Base-by-base conservation (phyloP, 495 filamentous ascomycete genomes). In the Hyaloscypha bicolor region DNA sequence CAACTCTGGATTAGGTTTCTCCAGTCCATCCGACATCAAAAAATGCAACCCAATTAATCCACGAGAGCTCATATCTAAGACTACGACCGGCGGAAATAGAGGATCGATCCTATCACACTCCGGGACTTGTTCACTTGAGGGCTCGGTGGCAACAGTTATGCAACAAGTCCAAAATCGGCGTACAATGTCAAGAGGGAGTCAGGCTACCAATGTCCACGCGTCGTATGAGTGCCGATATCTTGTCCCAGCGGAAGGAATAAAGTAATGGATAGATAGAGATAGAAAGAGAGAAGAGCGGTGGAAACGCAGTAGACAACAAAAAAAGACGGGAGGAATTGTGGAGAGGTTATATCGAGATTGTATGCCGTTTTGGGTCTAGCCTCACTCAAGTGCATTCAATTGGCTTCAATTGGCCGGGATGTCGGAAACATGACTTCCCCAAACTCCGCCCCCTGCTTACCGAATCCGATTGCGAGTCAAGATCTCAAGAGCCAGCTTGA, bases 281-380 rank as follows among this genome's bases (percentile, higher is more conserved):
- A 25, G 51, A 16, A 53, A 6, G 51, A 21, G 51, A 16, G 51
- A n/a, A 53, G 25, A 25, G 19, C 16, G 22, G 22, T 6, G 16
- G 22, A 53, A n/a, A 25, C 19, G 6, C 51, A 53, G 19, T n/a
- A 25, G 51, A 53, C 16, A 53, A n/a, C 51, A 53, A 16, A 53
- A 53, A 8, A 53, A 53, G 19, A n/a, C 53, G 1, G 29, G 53
- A 29, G 21, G 21, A 29, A 11, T 29, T 9, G 9, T 29, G 21
- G 53, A 9, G 29, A 31, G 29, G n/a, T 12, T 29, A 56, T 14
- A 29, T 6, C 32, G 52, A 64, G 51, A 64, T 64, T 64, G 62
- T 64, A 55, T 64, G 48, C 62, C 32, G 19, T 37, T 37, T 56
- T 56, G 19, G 62, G 62, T 21, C 39, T 64, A 64, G 62, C 33